These are phyloP conservation scores for Malus fusca DNA, from an alignment of 306 rosid genomes.

Conservation along the genomic window DNA sequence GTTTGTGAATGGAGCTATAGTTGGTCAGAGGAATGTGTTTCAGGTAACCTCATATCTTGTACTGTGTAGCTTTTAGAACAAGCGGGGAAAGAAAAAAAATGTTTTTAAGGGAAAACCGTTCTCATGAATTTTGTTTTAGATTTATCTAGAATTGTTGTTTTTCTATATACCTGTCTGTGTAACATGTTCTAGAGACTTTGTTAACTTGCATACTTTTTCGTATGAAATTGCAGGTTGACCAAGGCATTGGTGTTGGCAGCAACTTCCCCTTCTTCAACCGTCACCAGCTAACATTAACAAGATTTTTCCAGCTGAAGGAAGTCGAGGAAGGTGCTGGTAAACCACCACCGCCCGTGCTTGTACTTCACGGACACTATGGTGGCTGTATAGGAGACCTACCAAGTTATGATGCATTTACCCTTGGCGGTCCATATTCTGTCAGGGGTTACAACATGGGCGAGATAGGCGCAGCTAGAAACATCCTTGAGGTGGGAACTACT, in stretches of 20 bases:
- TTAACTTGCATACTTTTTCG: constrained; percentile 8
- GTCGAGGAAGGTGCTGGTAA: constrained; percentile 97
- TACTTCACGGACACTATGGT: constrained; percentile 93
- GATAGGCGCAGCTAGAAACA: constrained; percentile 87
- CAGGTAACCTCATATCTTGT: constrained; percentile 48
- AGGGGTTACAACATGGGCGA: constrained; percentile 99
- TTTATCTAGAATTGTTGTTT: not conserved
- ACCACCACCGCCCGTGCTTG: constrained; percentile 92
- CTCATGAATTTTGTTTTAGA: not conserved
- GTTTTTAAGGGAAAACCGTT: not conserved
- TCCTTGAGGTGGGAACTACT: constrained; percentile 65
- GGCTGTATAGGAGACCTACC: constrained; percentile 99
- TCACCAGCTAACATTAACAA: constrained; percentile 85
- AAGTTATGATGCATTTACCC: constrained; percentile 92
- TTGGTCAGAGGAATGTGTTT: constrained; percentile 78
- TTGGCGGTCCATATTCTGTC: constrained; percentile 97
- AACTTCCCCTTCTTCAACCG: constrained; percentile 92
- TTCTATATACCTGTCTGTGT: not conserved
- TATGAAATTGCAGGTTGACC: constrained; percentile 66
- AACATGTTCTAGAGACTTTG: constrained; percentile 3
- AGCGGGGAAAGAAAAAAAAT: not conserved
- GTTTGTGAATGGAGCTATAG: constrained; percentile 81
- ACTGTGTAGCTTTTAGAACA: not conserved
- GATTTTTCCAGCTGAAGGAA: constrained; percentile 55
- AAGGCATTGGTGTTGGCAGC: constrained; percentile 92